Evolutionary conservation across 73 alveolate genomes (phyloP), one percentile per base, ranked within the genome.

Genomic region (Paramecium sexaurelia): DNA sequence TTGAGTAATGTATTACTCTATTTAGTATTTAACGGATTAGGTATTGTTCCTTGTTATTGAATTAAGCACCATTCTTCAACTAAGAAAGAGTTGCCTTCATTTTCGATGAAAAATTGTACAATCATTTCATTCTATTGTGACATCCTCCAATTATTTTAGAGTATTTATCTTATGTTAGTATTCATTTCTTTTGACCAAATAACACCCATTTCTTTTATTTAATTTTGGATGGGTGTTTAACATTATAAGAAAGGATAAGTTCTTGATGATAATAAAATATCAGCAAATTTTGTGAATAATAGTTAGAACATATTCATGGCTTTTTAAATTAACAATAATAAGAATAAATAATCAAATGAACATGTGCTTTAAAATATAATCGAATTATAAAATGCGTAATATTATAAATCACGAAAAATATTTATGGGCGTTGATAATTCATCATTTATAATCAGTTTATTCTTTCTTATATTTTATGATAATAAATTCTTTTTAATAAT

Each of bases 61-160:
- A 61, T 61, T 33, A 73, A 20, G 35, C 87, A 27, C 87, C 87
- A 73, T 73, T 32, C 87, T n/a, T 73, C 87, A 73, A 73, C 87
- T 7, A 73, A 39, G 35, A 11, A 73, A 33, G 66, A 36, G 33
- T 73, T 36, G 15, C 87, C 87, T 15, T 32, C 87, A 20, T 73
- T 27, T 73, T 73, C 87, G n/a, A 73, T 32, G 19, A 73, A 73
- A 39, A 73, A 73, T 73, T 73, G 35, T 9, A 73, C 66, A 36
- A 73, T 73, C 87, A 73, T 73, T 73, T 73, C 87, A 39, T 73
- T 73, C 22, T 27, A 36, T 33, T 73, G 55, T 6, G 36, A 32
- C 11, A 45, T 73, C 56, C 85, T 69, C 85, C 85, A 69, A 15
- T 69, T 69, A 15, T 69, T 69, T 69, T 69, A 9, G 32, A 69